A percentile compares a stretch with the other conserved stretches of the same genome.
phyloP scores from a whole-genome alignment of 805 yeast genomes.

The Yueomyces sp. region DNA sequence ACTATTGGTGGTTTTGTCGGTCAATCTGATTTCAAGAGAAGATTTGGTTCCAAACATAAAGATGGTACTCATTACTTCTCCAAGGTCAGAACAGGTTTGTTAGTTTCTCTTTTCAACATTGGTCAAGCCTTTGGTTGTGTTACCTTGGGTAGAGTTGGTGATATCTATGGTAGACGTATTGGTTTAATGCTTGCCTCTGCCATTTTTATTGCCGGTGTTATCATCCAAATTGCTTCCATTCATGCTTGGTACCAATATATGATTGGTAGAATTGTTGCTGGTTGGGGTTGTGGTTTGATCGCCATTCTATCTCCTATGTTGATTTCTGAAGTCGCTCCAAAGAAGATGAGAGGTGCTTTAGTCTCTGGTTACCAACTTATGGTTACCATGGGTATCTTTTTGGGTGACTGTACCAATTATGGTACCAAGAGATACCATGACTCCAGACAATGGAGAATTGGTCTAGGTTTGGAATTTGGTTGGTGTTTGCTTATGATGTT shows the following conservation, averaged over 20 bases:
- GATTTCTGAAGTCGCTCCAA: constrained; percentile 56
- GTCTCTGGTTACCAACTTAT: constrained; percentile 55
- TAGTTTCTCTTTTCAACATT: constrained; percentile 51
- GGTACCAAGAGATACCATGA: constrained; percentile 44
- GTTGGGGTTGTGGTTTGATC: constrained; percentile 61
- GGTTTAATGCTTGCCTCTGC: constrained; percentile 45
- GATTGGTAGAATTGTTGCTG: constrained; percentile 30
- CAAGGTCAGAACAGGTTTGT: constrained; percentile 34
- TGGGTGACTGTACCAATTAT: constrained; percentile 56
- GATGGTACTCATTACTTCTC: constrained; percentile 29
- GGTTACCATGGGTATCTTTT: constrained; percentile 57
- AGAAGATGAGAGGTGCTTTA: constrained; percentile 51
- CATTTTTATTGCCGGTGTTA: constrained; percentile 43
- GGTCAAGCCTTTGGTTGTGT: constrained; percentile 67
- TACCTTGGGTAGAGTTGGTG: constrained; percentile 40
- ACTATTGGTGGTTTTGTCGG: constrained; percentile 33
- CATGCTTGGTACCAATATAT: constrained; percentile 54
- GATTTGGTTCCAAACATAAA: constrained; percentile 40
- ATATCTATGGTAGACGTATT: constrained; percentile 50
- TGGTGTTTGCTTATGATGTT: constrained; percentile 27
- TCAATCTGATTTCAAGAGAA: constrained; percentile 23
- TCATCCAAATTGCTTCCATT: constrained; percentile 39
- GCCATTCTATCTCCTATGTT: constrained; percentile 63
- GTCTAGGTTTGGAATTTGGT: constrained; percentile 40
- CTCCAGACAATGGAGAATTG: constrained; percentile 66